These are phyloP conservation scores for Candida railenensis DNA, from an alignment of 805 yeast species.

Conservation along the genomic window DNA sequence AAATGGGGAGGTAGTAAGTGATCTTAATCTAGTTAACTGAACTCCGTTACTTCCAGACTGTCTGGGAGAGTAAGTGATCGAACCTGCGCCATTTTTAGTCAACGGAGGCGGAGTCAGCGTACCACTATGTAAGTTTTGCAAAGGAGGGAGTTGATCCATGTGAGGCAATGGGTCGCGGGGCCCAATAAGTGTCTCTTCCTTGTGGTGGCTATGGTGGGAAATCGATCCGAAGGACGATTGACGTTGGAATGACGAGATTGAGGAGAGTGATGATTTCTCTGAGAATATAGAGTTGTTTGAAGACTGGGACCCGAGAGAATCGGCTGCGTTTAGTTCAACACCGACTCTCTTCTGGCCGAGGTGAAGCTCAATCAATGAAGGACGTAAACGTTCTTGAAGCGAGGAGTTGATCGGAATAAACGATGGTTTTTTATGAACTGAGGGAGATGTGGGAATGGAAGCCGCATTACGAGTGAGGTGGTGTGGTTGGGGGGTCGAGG, in stretches of 20 bases:
- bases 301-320: constrained; percentile 27
- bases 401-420: constrained; percentile 16
- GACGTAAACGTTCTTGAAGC: constrained; percentile 30
- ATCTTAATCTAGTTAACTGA: not conserved
- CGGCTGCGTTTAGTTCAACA: constrained; percentile 8
- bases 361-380: constrained; percentile 35
- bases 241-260: constrained; percentile 25
- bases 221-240: constrained; percentile 30
- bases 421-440: constrained; percentile 14
- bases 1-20: not conserved
- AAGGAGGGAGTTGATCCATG: not conserved
- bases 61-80: not conserved
- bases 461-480: constrained; percentile 4
- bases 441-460: constrained; percentile 13
- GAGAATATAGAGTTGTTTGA: constrained; percentile 34
- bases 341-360: constrained; percentile 11
- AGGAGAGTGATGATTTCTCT: constrained; percentile 34
- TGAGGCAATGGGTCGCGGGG: constrained; percentile 16
- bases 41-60: not conserved
- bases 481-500: constrained; percentile 1
- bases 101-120: not conserved
- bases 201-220: constrained; percentile 14
- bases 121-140: not conserved
- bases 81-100: not conserved
- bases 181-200: constrained; percentile 16